A percentile compares a stretch with the other conserved stretches of the same genome.
phyloP scores from a whole-genome alignment of 1,284 basidiomycete species.

The Fomitopsis pinicola region DNA sequence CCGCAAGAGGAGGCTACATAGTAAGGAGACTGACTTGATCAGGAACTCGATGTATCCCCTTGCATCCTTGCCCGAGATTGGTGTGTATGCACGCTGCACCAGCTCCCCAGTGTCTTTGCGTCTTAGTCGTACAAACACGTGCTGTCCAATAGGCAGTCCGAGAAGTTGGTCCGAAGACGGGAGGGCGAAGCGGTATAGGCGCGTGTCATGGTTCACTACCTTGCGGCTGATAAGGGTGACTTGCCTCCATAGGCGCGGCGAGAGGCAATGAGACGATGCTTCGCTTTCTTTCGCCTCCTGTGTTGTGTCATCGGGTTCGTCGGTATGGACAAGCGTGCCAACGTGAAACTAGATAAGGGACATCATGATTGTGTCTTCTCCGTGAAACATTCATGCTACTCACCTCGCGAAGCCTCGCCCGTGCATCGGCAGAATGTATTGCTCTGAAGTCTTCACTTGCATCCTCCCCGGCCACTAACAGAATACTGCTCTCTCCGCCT shows the following conservation, averaged over 20 bases:
- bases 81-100: slow-evolving; percentile 63
- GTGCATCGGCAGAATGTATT: slow-evolving; percentile 50
- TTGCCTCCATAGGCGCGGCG: slow-evolving; percentile 50
- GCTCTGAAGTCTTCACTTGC: slow-evolving; percentile 62
- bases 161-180: slow-evolving; percentile 39
- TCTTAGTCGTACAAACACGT: slow-evolving; percentile 50
- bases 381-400: neutral
- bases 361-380: neutral
- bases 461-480: slow-evolving; percentile 58
- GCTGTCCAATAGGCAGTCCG: slow-evolving; percentile 63
- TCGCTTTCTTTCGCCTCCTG: slow-evolving; percentile 8
- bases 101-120: slow-evolving; percentile 40
- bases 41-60: slow-evolving; percentile 51
- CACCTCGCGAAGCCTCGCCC: slow-evolving; percentile 42
- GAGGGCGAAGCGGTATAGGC: slow-evolving; percentile 52
- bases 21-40: slow-evolving; percentile 39
- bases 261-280: slow-evolving; percentile 35
- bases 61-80: slow-evolving; percentile 42
- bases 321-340: slow-evolving; percentile 31
- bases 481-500: slow-evolving; percentile 59
- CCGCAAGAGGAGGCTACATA: neutral
- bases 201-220: slow-evolving; percentile 43
- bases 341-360: slow-evolving; percentile 32
- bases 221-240: slow-evolving; percentile 39
- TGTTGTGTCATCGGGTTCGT: neutral